Evolutionary conservation across 1,284 basidiomycete genomes (phyloP).

Genomic region (Marasmius fiardii): DNA sequence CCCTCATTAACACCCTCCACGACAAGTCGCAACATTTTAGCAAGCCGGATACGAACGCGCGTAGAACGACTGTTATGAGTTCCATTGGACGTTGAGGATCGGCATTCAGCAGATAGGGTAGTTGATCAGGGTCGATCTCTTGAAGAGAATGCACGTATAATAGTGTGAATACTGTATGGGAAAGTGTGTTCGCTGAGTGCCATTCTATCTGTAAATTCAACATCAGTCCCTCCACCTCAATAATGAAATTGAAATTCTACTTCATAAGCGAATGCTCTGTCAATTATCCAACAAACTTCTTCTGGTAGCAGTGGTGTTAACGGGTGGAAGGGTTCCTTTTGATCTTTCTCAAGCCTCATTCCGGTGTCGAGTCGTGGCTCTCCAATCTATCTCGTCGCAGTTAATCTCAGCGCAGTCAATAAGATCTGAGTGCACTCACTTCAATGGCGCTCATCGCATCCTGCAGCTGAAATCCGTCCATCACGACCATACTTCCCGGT

Average conservation of each 20-base stretch:
- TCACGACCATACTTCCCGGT: conserved; percentile 63
- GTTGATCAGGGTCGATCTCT: conserved; percentile 56
- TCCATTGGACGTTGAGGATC: conserved; percentile 47
- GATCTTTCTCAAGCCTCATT: conserved; percentile 44
- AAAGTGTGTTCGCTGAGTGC: conserved; percentile 81
- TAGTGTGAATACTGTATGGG: conserved; percentile 84
- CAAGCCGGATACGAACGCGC: conserved; percentile 68
- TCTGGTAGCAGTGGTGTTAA: conserved; percentile 58
- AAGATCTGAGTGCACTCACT: background rate
- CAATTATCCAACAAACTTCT: conserved; percentile 87
- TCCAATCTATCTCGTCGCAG: conserved; percentile 61
- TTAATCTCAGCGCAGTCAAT: conserved; percentile 46
- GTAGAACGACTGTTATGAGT: conserved; percentile 68
- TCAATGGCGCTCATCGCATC: conserved; percentile 81
- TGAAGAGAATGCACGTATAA: conserved; percentile 73
- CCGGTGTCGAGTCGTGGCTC: conserved; percentile 90
- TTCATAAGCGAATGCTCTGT: conserved; percentile 78
- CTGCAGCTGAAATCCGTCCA: conserved; percentile 67
- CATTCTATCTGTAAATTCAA: conserved; percentile 74
- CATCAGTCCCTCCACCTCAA: background rate
- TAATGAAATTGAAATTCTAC: conserved; percentile 38
- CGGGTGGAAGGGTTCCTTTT: conserved; percentile 60
- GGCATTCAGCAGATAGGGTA: conserved; percentile 26
- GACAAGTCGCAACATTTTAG: conserved; percentile 83
- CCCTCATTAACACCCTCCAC: conserved; percentile 77